Percentiles rank a stretch among this genome's conserved stretches.
Conservation (phyloP, 371 early-diverging fungal species). For the Smittium mucronatum region DNA sequence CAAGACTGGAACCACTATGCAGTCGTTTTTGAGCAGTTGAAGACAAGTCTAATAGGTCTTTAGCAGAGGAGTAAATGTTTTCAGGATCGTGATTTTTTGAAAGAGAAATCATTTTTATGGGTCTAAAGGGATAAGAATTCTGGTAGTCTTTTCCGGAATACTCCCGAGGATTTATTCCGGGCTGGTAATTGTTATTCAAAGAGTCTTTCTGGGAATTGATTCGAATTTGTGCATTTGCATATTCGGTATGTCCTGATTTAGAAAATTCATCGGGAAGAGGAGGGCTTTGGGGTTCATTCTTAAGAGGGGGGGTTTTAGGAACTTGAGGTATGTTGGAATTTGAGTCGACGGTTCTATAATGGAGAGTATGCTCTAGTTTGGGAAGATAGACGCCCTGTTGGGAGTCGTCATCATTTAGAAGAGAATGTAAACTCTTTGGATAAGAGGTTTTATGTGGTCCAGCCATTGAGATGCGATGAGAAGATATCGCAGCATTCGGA, state of each 20-base stretch:
- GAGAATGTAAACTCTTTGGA: neutral
- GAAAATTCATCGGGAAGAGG: no score
- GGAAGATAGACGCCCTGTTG: neutral
- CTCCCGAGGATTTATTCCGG: neutral
- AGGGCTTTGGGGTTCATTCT: no score
- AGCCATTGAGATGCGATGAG: neutral
- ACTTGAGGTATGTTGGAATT: no score
- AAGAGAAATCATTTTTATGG: neutral
- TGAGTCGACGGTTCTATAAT: no score
- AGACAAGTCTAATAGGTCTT: neutral
- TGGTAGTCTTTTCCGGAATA: neutral
- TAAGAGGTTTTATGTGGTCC: neutral
- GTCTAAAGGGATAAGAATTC: neutral
- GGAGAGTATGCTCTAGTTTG: neutral
- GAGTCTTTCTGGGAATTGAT: no score
- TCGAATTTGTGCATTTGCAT: no score
- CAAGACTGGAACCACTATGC: neutral
- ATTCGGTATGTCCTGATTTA: no score
- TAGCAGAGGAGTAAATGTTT: neutral
- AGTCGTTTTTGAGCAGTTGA: neutral
- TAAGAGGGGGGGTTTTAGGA: no score
- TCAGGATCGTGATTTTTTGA: neutral
- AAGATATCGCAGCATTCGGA: neutral
- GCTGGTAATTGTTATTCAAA: neutral
- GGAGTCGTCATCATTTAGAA: neutral